These are phyloP conservation scores for Andrographis paniculata DNA, from an alignment of 305 asterid genomes.

Conservation along the genomic window DNA sequence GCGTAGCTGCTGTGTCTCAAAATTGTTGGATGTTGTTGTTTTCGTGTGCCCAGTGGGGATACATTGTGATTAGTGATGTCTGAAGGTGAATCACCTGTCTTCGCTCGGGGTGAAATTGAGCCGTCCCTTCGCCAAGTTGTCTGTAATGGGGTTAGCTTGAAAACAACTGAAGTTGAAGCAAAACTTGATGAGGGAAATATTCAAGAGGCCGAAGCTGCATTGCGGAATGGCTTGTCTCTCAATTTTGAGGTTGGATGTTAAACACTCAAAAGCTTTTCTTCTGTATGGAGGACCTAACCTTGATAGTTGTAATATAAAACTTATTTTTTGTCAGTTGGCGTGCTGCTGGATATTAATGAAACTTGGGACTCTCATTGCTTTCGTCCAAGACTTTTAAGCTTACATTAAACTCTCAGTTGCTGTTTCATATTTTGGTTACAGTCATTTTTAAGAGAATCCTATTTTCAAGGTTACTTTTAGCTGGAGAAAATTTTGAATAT, in stretches of 20 bases:
- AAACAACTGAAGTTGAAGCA: slow-evolving; percentile 63
- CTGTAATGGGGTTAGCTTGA: slow-evolving; percentile 74
- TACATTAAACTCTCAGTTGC: no score
- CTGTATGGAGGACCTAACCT: no score
- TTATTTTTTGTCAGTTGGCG: no score
- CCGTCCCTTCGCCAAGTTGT: slow-evolving; percentile 55
- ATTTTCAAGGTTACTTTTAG: no score
- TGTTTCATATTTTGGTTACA: no score
- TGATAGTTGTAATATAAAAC: no score
- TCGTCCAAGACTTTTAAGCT: no score
- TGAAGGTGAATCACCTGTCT: slow-evolving; percentile 45
- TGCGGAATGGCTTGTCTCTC: slow-evolving; percentile 88
- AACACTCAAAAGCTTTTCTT: no score
- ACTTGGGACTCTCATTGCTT: no score
- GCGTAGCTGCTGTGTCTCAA: slow-evolving; percentile 18
- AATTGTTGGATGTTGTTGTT: slow-evolving; percentile 32
- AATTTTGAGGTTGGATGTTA: slow-evolving; percentile 81
- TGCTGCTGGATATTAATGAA: no score
- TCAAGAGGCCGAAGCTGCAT: slow-evolving; percentile 93
- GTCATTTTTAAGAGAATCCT: no score
- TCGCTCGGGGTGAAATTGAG: slow-evolving; percentile 32
- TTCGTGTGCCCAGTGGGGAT: slow-evolving; percentile 19
- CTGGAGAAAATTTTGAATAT: no score
- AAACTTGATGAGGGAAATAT: slow-evolving; percentile 92
- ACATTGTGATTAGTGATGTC: slow-evolving; percentile 45